A percentile compares a stretch with the other conserved stretches of the same genome.
Conservation (phyloP, 208 protist species). For the Lotmaria passim region DNA sequence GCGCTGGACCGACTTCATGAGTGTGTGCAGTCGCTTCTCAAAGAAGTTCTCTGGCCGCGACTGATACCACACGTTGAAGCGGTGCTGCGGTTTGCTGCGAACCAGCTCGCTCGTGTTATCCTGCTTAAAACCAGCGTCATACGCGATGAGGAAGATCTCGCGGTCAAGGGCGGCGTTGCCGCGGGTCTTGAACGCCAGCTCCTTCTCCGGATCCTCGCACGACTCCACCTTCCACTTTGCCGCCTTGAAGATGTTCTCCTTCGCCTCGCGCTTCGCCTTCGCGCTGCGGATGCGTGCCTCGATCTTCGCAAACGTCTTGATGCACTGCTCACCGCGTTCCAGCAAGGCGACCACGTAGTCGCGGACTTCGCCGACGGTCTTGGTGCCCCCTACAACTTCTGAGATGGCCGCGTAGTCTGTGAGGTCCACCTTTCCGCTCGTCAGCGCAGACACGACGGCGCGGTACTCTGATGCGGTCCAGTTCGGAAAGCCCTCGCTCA, state of each 20-base stretch:
- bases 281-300: conserved; percentile 63
- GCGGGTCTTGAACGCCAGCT: conserved; percentile 59
- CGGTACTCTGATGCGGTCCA: conserved; percentile 80
- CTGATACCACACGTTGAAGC: conserved; percentile 87
- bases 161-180: conserved; percentile 58
- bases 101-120: conserved; percentile 50
- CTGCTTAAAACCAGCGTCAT: conserved; percentile 65
- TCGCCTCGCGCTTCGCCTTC: conserved; percentile 40
- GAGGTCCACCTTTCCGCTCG: conserved; percentile 53
- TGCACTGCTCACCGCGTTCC: conserved; percentile 78
- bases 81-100: conserved; percentile 65
- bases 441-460: conserved; percentile 49
- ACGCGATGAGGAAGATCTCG: conserved; percentile 74
- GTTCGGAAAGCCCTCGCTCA: conserved; percentile 75
- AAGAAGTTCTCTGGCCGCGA: conserved; percentile 68
- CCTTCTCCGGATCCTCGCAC: conserved; percentile 66
- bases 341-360: conserved; percentile 82
- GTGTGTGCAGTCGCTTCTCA: conserved; percentile 48
- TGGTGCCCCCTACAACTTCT: conserved; percentile 33
- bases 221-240: conserved; percentile 87
- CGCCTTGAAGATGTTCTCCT: conserved; percentile 62
- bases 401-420: conserved; percentile 73
- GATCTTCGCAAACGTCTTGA: conserved; percentile 63
- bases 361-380: conserved; percentile 80
- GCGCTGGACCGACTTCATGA: conserved; percentile 73